Evolutionary conservation across 441 rosid species (phyloP).

Genomic region (Erysimum cheiri): DNA sequence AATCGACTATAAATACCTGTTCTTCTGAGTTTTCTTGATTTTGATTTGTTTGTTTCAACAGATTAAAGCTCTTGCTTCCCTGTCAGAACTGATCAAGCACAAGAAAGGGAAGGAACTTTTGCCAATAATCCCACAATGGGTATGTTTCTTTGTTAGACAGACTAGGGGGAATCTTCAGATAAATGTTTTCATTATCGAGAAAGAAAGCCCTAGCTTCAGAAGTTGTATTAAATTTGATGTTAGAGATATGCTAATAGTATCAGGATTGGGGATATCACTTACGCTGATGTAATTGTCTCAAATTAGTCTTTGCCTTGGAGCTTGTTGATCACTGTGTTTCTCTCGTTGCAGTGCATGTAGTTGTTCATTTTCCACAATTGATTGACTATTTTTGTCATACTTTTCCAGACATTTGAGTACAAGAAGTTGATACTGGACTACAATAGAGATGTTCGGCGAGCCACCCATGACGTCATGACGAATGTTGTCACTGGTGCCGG

Average conservation of each 20-base stretch:
- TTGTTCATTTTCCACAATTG: slow-evolving; percentile 1
- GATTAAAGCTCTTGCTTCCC: slow-evolving; percentile 88
- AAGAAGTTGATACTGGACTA: slow-evolving; percentile 90
- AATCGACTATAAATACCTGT: slow-evolving; percentile 2
- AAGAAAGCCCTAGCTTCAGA: slow-evolving; percentile 14
- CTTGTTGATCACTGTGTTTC: slow-evolving; percentile 20
- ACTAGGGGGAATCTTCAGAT: neutral
- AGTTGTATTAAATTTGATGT: slow-evolving; percentile 7
- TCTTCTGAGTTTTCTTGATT: slow-evolving; percentile 9
- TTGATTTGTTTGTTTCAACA: slow-evolving; percentile 48
- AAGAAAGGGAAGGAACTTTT: slow-evolving; percentile 77
- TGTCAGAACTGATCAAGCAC: slow-evolving; percentile 68
- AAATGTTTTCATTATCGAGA: slow-evolving; percentile 1
- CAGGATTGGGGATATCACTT: slow-evolving; percentile 8
- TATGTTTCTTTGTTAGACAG: slow-evolving; percentile 41
- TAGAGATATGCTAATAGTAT: neutral
- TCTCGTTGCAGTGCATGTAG: slow-evolving; percentile 18
- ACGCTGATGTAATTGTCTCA: slow-evolving; percentile 10
- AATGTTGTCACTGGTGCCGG: slow-evolving; percentile 76
- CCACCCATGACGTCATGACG: slow-evolving; percentile 86
- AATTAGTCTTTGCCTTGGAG: slow-evolving; percentile 6
- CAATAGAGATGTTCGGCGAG: slow-evolving; percentile 93
- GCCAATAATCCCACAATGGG: slow-evolving; percentile 91
- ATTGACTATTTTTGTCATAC: slow-evolving; percentile 33
- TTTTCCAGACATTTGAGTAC: slow-evolving; percentile 85